Base-by-base conservation (phyloP, 1,284 basidiomycete genomes). In the Heterobasidion irregulare region DNA sequence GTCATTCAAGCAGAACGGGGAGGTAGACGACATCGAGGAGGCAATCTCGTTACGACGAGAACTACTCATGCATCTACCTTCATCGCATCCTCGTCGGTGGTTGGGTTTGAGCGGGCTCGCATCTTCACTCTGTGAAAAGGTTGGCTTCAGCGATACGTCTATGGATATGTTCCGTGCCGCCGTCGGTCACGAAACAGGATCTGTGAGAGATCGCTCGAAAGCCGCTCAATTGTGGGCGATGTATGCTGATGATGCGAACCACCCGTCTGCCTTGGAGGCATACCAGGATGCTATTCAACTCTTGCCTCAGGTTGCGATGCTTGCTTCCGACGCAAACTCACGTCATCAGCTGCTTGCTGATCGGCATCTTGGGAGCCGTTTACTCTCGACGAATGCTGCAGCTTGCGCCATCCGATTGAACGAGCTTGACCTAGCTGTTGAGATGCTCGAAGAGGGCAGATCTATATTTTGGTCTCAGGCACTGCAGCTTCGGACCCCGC, bases 401-500 rank as follows among this genome's bases (percentile, higher is more conserved):
- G 50, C 38, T 9, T 16, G 16, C 10, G 50, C 50, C 10, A 41
- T 52, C n/a, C 16, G 16, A 41, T 50, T 18, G 9, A 36, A n/a
- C 6, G 34, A 50, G 15, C 35, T 26, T 33, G 49, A 36, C 8
- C 6, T n/a, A 0, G 66, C 66, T 15, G 36, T 67, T 15, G 65
- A 67, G 52, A 62, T 62, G 55, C 53, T 67, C 1, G 65, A 67
- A 51, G 18, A 61, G 51, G 66, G 67, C 15, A 61, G 67, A 8
- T 61, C 61, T 19, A 55, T 68, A 3, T 61, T 69, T 18, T 41
- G 69, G 69, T 57, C 57, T 9, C 66, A 71, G 56, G 53, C 61
- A 2, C 58, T 65, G n/a, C 61, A 65, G 12, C 62, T 71, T 49
- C 68, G 65, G 4, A 63, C 63, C 18, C 63, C 70, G 1, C n/a